Evolutionary conservation across 176 grass and related monocot species (phyloP), one percentile per base, ranked within the genome.

Genomic region (Thalia dealbata): DNA sequence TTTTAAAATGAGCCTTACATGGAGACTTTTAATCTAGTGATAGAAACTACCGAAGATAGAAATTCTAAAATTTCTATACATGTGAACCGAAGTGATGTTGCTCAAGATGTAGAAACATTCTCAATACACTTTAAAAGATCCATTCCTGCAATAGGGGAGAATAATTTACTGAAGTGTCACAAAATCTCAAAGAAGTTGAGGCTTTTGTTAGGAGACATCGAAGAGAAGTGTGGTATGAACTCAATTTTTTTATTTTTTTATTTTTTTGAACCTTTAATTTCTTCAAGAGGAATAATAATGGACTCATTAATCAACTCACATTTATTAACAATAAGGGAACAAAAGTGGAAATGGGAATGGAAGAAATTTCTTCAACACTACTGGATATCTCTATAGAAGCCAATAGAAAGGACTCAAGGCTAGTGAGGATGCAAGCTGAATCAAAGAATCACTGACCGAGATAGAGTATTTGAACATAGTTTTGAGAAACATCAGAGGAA

Each of bases 381-480:
- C 79, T 61, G 29, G 81, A 84, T 68, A 75, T 75, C 23, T 88
- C 87, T 51, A 35, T 11, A 5, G 83, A 88, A 64, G 82, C 78
- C 66, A 75, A 82, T 56, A 89, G 88, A 62, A 87, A 78, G 22
- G 81, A 86, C 12, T 85, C 92, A 77, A 86, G 80, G 45, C 81
- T 88, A 76, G 72, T 86, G 86, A 80, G 77, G 62, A 92, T 80
- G 70, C 76, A 90, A 84, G 82, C 77, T 78, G 87, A 15, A 78
- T 78, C 10, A 85, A 97, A 67, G 80, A 90, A 71, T 82, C 80
- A 13, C 84, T 87, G 8, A 76, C 76, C 0, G 89, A 97, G 84
- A 92, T 92, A 67, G 93, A 90, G 69, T 85, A 97, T 72, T 77
- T 92, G 12, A 97, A 92, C 52, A 76, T 92, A 76, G 30, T 89